Evolutionary conservation across 129 eudicot species (phyloP).

Genomic region (Lonicera japonica): DNA sequence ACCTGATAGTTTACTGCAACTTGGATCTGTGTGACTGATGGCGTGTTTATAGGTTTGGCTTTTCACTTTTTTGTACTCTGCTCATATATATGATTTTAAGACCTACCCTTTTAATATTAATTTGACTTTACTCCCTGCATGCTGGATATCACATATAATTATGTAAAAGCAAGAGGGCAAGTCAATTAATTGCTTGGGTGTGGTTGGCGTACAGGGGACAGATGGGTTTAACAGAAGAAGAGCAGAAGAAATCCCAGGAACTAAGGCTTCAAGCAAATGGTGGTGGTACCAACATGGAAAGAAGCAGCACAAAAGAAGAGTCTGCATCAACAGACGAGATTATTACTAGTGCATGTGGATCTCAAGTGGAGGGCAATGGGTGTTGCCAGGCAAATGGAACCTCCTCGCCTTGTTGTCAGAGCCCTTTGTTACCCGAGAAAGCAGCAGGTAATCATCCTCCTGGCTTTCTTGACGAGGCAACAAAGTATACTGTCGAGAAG

Average conservation of each 20-base stretch:
- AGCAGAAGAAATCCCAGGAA: constrained; percentile 66
- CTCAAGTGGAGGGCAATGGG: constrained; percentile 36
- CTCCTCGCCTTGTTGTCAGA: no score
- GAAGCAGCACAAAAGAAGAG: constrained; percentile 13
- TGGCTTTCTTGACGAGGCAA: constrained; percentile 10
- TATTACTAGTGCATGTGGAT: constrained; percentile 19
- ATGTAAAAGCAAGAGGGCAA: not conserved
- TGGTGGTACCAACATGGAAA: constrained; percentile 34
- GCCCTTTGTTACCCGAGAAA: no score
- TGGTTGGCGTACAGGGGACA: constrained; percentile 60
- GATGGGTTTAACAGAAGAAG: constrained; percentile 96
- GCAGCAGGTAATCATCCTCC: no score
- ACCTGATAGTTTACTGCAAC: no score
- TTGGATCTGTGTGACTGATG: no score
- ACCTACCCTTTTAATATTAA: no score
- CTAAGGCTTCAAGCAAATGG: constrained; percentile 46
- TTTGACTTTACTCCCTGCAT: no score
- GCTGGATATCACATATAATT: no score
- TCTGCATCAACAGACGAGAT: constrained; percentile 12
- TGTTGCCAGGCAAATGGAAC: constrained; percentile 61
- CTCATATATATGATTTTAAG: no score
- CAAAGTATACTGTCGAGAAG: constrained; percentile 26
- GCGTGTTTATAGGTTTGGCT: no score
- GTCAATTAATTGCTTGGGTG: not conserved
- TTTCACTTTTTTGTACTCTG: no score